These are phyloP conservation scores for Casuarina glauca DNA, from an alignment of 306 rosid species.

Conservation along the genomic window DNA sequence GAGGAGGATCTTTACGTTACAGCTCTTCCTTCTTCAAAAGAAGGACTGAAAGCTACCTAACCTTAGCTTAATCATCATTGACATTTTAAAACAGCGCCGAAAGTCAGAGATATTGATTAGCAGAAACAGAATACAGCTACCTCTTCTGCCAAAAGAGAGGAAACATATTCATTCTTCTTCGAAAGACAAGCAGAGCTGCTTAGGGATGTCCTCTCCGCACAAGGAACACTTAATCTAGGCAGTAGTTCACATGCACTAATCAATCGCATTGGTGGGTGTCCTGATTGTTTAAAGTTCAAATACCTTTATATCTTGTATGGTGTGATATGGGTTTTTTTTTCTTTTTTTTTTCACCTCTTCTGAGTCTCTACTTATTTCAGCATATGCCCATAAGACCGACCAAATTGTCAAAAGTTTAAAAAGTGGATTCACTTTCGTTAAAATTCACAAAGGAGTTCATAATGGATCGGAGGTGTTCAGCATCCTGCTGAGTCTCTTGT, in stretches of 20 bases:
- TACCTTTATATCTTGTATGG: too few relatives aligned
- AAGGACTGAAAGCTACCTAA: background rate
- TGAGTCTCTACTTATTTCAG: too few relatives aligned
- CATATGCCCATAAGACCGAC: too few relatives aligned
- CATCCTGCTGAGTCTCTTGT: too few relatives aligned
- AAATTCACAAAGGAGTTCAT: too few relatives aligned
- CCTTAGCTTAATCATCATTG: background rate
- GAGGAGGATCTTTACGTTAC: background rate
- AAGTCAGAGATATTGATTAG: background rate
- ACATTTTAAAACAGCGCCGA: background rate
- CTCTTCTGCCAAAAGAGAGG: background rate
- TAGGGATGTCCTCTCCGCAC: slow-evolving; percentile 4
- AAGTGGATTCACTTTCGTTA: too few relatives aligned
- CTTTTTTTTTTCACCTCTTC: too few relatives aligned
- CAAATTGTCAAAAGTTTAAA: too few relatives aligned
- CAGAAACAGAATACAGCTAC: background rate
- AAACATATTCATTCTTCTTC: background rate
- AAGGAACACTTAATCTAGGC: slow-evolving; percentile 11
- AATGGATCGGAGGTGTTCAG: too few relatives aligned
- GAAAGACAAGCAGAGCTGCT: background rate
- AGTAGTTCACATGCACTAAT: background rate
- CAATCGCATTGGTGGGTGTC: background rate
- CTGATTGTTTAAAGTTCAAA: background rate
- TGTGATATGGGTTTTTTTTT: too few relatives aligned
- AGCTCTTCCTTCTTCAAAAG: background rate